Evolutionary conservation across 305 asterid genomes (phyloP).

Genomic region (Fraxinus xanthoxyloides): DNA sequence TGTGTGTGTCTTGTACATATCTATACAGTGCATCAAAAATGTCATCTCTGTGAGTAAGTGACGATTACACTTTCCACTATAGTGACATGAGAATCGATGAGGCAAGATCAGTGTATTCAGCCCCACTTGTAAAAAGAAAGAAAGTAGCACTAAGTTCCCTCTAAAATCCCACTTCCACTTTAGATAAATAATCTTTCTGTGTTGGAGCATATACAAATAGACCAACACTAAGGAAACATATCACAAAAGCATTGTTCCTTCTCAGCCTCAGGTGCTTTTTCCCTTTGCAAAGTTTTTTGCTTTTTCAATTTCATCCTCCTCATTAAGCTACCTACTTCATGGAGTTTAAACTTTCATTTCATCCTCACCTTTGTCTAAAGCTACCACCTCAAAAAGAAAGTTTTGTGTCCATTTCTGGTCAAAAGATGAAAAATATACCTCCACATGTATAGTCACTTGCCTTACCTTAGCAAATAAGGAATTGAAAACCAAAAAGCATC

Average conservation of each 20-base stretch:
- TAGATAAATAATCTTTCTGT: neutral
- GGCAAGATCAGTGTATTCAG: neutral
- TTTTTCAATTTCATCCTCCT: neutral
- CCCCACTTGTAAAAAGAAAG: conserved; percentile 29
- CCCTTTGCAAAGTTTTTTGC: neutral
- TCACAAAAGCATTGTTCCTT: conserved; percentile 41
- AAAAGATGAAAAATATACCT: conserved; percentile 24
- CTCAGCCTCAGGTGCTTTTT: conserved; percentile 33
- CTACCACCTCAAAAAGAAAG: neutral
- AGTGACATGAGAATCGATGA: conserved; percentile 27
- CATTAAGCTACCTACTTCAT: neutral
- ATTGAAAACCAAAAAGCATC: conserved; percentile 16
- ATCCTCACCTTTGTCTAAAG: conserved; percentile 22
- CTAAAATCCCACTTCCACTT: conserved; percentile 1
- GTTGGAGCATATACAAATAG: neutral
- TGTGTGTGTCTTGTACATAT: neutral
- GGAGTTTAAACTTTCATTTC: conserved; percentile 14
- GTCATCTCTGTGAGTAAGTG: neutral
- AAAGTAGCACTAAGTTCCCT: conserved; percentile 30
- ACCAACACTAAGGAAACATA: conserved; percentile 1
- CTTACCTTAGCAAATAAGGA: conserved; percentile 60
- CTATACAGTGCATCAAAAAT: no score
- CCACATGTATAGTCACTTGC: conserved; percentile 8
- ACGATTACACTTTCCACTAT: neutral
- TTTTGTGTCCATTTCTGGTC: neutral